phyloP scores from a whole-genome alignment of 139 green algal species.

The Astrephomene gubernaculifera region DNA sequence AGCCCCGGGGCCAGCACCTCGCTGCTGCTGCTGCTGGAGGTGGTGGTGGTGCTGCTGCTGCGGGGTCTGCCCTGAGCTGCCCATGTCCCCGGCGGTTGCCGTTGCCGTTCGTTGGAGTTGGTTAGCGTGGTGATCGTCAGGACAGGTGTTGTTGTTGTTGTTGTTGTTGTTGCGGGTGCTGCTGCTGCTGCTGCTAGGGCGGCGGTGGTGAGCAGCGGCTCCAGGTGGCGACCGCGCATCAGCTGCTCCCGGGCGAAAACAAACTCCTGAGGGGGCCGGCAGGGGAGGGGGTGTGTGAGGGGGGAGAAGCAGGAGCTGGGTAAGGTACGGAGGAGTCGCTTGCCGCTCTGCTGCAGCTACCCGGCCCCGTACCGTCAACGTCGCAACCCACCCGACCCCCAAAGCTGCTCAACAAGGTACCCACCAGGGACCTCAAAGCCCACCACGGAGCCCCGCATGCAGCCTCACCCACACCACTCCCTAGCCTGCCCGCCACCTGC shows the following conservation, averaged over 20 bases:
- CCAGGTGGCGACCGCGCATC: slow-evolving; percentile 11
- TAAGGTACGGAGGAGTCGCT: neutral
- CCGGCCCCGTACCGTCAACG: neutral
- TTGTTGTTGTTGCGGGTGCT: neutral
- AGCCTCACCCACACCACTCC: too few relatives aligned
- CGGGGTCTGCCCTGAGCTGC: neutral
- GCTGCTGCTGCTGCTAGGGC: neutral
- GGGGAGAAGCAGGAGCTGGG: neutral
- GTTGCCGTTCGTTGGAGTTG: neutral
- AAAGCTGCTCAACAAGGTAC: neutral
- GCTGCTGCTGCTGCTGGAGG: neutral
- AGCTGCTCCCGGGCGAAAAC: slow-evolving; percentile 10
- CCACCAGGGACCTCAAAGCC: neutral
- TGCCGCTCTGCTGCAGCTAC: neutral
- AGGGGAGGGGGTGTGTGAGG: neutral
- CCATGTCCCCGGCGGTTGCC: neutral
- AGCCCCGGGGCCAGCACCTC: neutral
- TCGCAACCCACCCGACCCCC: neutral
- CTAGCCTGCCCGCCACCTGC: too few relatives aligned
- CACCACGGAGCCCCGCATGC: neutral
- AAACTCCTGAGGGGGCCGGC: slow-evolving; percentile 1
- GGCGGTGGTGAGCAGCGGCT: slow-evolving; percentile 7
- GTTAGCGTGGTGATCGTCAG: too few relatives aligned
- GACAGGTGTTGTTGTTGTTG: too few relatives aligned
- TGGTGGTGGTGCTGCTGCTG: neutral